Percentiles rank a stretch among this genome's conserved stretches.
Evolutionary conservation across 2,329 filamentous ascomycete genomes (phyloP).

Genomic region (Exutisphaerella laricina): DNA sequence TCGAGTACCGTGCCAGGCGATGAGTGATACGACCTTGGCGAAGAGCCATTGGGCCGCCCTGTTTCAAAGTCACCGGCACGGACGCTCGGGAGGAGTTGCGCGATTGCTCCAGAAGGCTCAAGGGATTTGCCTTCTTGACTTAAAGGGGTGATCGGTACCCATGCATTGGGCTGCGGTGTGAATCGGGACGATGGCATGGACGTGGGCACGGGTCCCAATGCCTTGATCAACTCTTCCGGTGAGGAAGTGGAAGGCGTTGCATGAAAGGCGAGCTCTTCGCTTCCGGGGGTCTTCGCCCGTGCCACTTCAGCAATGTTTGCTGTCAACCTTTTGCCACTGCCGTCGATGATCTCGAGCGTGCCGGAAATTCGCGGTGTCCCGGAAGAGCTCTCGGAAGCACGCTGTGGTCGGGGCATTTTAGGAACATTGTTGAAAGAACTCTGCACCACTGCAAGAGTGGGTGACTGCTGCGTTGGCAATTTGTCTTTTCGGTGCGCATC

Average conservation of each 20-base stretch:
- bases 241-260: constrained; percentile 18
- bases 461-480: not conserved
- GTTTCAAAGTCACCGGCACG: not conserved
- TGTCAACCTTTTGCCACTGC: constrained; percentile 8
- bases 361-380: constrained; percentile 1
- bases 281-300: constrained; percentile 15
- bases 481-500: constrained; percentile 5
- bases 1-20: constrained; percentile 5
- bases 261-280: constrained; percentile 18
- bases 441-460: not conserved
- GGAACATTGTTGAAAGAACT: not conserved
- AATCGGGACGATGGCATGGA: constrained; percentile 2
- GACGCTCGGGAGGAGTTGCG: not conserved
- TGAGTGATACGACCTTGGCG: constrained; percentile 8
- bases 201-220: constrained; percentile 20
- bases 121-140: constrained; percentile 2
- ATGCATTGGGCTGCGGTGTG: not conserved
- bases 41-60: constrained; percentile 3
- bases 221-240: constrained; percentile 21
- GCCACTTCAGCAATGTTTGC: constrained; percentile 16
- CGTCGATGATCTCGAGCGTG: constrained; percentile 10
- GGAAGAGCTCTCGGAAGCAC: not conserved
- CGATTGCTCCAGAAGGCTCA: not conserved
- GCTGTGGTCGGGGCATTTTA: not conserved
- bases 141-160: not conserved